Conservation (phyloP, 768 basidiomycete genomes). For the Mycena albidolilacea region DNA sequence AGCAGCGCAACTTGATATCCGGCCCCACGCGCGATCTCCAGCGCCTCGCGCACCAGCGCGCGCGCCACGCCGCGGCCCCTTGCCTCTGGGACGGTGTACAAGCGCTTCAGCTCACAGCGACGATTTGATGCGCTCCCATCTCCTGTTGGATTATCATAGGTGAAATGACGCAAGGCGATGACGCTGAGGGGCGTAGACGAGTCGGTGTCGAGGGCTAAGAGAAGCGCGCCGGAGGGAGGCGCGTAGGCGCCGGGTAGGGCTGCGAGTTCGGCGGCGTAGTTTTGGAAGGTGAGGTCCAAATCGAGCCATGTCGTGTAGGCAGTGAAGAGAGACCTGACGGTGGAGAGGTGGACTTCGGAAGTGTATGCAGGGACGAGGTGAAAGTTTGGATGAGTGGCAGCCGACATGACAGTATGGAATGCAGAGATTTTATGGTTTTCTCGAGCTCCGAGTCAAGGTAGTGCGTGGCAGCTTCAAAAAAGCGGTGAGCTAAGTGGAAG, state of each 20-base stretch:
- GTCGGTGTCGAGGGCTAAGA: conserved; percentile 1
- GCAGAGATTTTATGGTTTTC: not conserved
- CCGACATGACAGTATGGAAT: not conserved
- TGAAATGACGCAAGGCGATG: not conserved
- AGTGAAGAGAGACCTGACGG: not conserved
- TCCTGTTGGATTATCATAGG: no score
- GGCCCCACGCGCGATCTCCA: not conserved
- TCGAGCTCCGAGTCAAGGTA: no score
- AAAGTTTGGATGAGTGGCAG: not conserved
- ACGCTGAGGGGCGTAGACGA: conserved; percentile 1
- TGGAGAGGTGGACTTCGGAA: conserved; percentile 3
- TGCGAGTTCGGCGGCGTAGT: not conserved
- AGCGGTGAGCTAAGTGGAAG: no score
- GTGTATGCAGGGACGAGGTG: conserved; percentile 1
- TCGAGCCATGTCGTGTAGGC: conserved; percentile 9
- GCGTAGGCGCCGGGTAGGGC: not conserved
- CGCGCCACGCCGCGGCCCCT: not conserved
- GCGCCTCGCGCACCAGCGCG: conserved; percentile 1
- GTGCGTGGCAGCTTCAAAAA: no score
- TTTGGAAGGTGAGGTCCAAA: conserved; percentile 4
- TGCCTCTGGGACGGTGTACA: conserved; percentile 5
- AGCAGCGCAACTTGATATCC: not conserved
- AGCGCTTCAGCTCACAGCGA: not conserved
- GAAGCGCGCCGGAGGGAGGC: not conserved
- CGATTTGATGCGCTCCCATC: no score